Conservation (phyloP, 805 yeast species). For the Starmerella khaoyaiensis region DNA sequence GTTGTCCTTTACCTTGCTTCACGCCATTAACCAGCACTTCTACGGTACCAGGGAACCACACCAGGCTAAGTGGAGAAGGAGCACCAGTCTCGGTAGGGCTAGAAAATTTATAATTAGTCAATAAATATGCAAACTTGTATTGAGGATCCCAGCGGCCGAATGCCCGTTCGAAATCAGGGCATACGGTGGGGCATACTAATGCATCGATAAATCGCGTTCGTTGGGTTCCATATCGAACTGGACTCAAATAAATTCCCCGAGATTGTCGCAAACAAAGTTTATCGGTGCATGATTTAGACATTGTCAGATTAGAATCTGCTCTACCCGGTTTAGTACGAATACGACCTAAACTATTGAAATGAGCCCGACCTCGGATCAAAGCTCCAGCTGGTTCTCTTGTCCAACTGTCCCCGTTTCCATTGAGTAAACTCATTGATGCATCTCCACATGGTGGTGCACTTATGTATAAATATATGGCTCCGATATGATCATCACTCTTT, state of each 20-base stretch:
- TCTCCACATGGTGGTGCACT: constrained; percentile 20
- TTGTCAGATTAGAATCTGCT: constrained; percentile 54
- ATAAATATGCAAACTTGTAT: constrained; percentile 10
- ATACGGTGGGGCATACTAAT: constrained; percentile 24
- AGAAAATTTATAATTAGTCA: constrained; percentile 10
- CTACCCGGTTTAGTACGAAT: constrained; percentile 93
- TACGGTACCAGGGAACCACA: constrained; percentile 16
- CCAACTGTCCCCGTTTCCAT: constrained; percentile 13
- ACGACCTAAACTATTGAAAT: constrained; percentile 34
- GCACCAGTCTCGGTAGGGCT: constrained; percentile 9
- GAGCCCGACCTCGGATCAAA: constrained; percentile 19
- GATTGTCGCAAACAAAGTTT: constrained; percentile 55
- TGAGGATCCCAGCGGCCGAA: constrained; percentile 22
- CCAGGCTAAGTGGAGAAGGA: constrained; percentile 15
- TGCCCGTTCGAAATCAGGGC: constrained; percentile 25
- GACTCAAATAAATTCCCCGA: constrained; percentile 27
- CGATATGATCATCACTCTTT: constrained; percentile 16
- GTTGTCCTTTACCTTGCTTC: constrained; percentile 16
- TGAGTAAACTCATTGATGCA: constrained; percentile 49
- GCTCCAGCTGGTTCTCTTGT: constrained; percentile 6
- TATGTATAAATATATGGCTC: constrained; percentile 10
- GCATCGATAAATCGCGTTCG: constrained; percentile 20
- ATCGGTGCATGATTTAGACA: constrained; percentile 82
- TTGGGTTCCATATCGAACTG: constrained; percentile 21
- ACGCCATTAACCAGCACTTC: constrained; percentile 22